Evolutionary conservation across 176 grass and related monocot genomes (phyloP).

Genomic region (Puccinellia tenuiflora): DNA sequence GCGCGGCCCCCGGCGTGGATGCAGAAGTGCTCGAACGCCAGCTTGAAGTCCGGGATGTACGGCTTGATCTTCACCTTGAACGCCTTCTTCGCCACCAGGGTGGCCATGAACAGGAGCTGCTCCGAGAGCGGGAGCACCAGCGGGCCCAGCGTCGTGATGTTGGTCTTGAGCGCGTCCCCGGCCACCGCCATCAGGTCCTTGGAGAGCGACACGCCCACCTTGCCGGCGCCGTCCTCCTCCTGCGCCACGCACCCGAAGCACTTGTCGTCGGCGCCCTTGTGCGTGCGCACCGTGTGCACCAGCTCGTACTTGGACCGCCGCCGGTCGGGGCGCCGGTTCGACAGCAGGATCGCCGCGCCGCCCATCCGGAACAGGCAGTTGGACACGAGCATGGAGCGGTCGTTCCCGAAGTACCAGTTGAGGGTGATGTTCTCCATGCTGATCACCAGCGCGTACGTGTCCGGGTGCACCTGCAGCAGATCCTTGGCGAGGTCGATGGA

Average conservation of each 20-base stretch:
- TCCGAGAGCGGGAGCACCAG: conserved; percentile 80
- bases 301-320: conserved; percentile 84
- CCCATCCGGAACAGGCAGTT: conserved; percentile 96
- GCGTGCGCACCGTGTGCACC: conserved; percentile 86
- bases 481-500: conserved; percentile 89
- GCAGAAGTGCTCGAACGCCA: conserved; percentile 93
- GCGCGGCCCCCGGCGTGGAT: conserved; percentile 87
- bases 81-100: conserved; percentile 75
- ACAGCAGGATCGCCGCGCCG: conserved; percentile 85
- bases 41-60: conserved; percentile 95
- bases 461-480: conserved; percentile 66
- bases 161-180: conserved; percentile 91
- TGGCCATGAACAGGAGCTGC: conserved; percentile 79
- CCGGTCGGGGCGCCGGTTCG: conserved; percentile 44
- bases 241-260: conserved; percentile 83
- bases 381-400: conserved; percentile 78
- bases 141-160: conserved; percentile 89
- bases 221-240: conserved; percentile 62
- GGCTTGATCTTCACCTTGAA: conserved; percentile 90
- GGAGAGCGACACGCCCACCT: conserved; percentile 80
- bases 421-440: conserved; percentile 97
- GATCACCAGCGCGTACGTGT: conserved; percentile 69
- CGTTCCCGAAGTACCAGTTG: conserved; percentile 95
- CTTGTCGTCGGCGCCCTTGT: conserved; percentile 82
- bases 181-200: conserved; percentile 92